These are phyloP conservation scores for Macrotyloma uniflorum DNA, from an alignment of 306 rosid genomes.

Conservation along the genomic window DNA sequence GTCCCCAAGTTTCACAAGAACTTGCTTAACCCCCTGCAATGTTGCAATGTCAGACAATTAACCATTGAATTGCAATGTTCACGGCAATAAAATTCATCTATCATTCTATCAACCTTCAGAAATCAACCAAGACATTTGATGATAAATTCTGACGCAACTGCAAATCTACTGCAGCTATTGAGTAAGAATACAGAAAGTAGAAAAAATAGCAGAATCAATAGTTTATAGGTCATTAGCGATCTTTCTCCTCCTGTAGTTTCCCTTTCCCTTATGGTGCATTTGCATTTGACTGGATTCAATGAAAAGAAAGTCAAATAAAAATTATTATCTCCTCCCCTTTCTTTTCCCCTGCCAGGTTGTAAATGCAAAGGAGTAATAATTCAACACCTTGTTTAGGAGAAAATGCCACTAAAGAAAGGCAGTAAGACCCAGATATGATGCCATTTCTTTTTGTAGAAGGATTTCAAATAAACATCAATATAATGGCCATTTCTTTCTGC, in stretches of 20 bases:
- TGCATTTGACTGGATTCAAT: background rate
- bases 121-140: slow-evolving; percentile 24
- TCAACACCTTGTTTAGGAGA: slow-evolving; percentile 6
- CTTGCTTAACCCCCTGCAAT: slow-evolving; percentile 82
- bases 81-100: slow-evolving; percentile 17
- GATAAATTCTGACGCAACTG: background rate
- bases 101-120: slow-evolving; percentile 9
- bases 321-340: background rate
- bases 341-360: background rate
- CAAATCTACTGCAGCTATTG: background rate
- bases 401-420: slow-evolving; percentile 13
- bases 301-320: slow-evolving; percentile 2
- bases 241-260: background rate
- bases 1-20: slow-evolving; percentile 85
- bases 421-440: background rate
- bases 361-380: background rate
- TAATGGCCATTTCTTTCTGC: background rate
- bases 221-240: background rate
- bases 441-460: background rate
- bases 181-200: background rate
- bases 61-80: background rate
- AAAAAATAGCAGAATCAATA: slow-evolving; percentile 23
- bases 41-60: slow-evolving; percentile 42
- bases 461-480: background rate
- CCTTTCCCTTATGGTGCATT: background rate